A percentile compares a stretch with the other conserved stretches of the same genome.
phyloP scores from a whole-genome alignment of 768 basidiomycete species.

The Scleroderma bovista region DNA sequence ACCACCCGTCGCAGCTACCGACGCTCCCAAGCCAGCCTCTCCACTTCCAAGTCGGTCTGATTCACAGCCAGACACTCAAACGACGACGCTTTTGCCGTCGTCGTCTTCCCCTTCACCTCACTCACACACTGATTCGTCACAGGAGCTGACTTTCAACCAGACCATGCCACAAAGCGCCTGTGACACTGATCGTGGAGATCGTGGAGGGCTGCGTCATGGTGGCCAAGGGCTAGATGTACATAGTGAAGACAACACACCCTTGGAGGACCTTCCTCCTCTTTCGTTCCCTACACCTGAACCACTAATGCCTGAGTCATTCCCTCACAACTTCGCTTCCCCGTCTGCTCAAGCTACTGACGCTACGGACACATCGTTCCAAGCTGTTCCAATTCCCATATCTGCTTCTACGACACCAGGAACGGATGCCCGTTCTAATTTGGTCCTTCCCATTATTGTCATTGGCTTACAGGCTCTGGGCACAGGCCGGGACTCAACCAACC shows the following conservation, averaged over 20 bases:
- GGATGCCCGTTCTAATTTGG: constrained; percentile 36
- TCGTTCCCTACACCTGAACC: constrained; percentile 8
- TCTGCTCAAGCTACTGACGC: constrained; percentile 2
- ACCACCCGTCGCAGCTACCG: constrained; percentile 45
- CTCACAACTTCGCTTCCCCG: constrained; percentile 7
- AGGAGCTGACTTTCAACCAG: constrained; percentile 1
- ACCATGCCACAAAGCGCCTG: constrained; percentile 8
- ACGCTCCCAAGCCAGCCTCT: constrained; percentile 13
- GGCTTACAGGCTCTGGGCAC: constrained; percentile 71
- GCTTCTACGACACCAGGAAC: constrained; percentile 13
- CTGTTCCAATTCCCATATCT: constrained; percentile 11
- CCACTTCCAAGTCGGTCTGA: background rate
- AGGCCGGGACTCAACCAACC: constrained; percentile 30
- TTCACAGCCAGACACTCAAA: background rate
- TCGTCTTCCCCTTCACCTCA: background rate
- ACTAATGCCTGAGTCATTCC: constrained; percentile 14
- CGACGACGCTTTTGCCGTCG: background rate
- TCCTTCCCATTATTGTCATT: constrained; percentile 80
- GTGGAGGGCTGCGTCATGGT: constrained; percentile 14
- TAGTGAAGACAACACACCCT: constrained; percentile 10
- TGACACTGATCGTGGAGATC: constrained; percentile 14
- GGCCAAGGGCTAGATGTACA: constrained; percentile 11
- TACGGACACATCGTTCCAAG: background rate
- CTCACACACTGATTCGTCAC: background rate
- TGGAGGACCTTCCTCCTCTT: background rate